Evolutionary conservation across 2,329 filamentous ascomycete genomes (phyloP), one percentile per base, ranked within the genome.

Genomic region (Neurospora sp.): DNA sequence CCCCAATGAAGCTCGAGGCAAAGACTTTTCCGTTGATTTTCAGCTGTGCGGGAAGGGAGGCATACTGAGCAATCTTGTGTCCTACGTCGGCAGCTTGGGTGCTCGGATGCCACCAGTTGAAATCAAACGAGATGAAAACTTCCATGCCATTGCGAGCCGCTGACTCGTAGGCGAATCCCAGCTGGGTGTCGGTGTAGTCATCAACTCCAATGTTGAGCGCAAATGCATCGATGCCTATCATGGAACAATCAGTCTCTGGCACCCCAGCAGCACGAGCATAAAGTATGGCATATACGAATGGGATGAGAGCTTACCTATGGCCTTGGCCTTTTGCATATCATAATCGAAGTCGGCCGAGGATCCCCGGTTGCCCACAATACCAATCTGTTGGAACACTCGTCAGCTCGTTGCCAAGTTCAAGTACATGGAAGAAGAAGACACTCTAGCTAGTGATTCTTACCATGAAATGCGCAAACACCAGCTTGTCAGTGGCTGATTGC

Each of bases 61-160:
- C 81, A 70, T 85, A 87, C 70, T 82, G 77, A 12, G 79, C 80
- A 69, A 86, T 79, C 74, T 83, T 83, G 65, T 77, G 74, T 1
- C 83, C 84, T 19, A 84, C 81, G 12, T 77, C 78, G 8, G 76
- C 76, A 1, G 80, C 80, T 57, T 83, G 76, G 11, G 74, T 70
- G 6, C 70, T 68, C 10, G 75, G 74, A 38, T 75, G 70, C 77
- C 80, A 84, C 81, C 82, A 82, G 77, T 85, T 85, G 75, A 85
- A 86, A 77, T 87, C 85, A 71, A 87, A 87, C 1, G 85, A 87
- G 72, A 87, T 82, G 69, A 87, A 86, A 15, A 86, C 83, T 69
- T 85, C 85, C 80, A 87, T 84, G 66, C 78, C 79, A 37, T 81
- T 80, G 8, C 78, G 78, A 10, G 80, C 79, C 3, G 84, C 83